Evolutionary conservation across 495 filamentous ascomycete species (phyloP).

Genomic region (Neurospora hispaniola): DNA sequence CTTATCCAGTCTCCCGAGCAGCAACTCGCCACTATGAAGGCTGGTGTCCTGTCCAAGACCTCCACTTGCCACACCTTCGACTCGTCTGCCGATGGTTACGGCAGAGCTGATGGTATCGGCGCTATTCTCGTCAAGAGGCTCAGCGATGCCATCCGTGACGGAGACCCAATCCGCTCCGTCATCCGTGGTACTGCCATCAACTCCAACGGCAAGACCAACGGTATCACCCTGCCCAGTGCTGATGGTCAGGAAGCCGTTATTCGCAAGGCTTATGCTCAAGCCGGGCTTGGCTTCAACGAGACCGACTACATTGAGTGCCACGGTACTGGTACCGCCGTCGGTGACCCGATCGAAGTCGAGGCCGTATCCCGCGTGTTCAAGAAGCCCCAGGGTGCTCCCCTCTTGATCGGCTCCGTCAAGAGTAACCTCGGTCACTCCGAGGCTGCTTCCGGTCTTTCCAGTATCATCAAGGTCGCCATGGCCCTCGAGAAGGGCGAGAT

Average conservation of each 20-base stretch:
- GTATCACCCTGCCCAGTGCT: slow-evolving; percentile 42
- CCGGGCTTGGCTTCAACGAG: slow-evolving; percentile 30
- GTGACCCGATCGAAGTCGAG: slow-evolving; percentile 27
- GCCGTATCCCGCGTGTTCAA: slow-evolving; percentile 17
- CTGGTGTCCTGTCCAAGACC: slow-evolving; percentile 27
- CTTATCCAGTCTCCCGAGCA: slow-evolving; percentile 38
- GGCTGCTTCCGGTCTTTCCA: slow-evolving; percentile 38
- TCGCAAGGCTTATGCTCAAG: slow-evolving; percentile 32
- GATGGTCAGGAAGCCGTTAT: slow-evolving; percentile 43
- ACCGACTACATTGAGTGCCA: slow-evolving; percentile 33
- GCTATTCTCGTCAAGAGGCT: slow-evolving; percentile 46
- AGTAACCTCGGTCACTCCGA: slow-evolving; percentile 49
- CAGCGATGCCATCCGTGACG: slow-evolving; percentile 34
- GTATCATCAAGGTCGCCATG: slow-evolving; percentile 41
- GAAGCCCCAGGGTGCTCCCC: slow-evolving; percentile 1
- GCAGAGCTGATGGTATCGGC: slow-evolving; percentile 46
- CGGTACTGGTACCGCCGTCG: slow-evolving; percentile 24
- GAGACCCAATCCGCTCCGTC: slow-evolving; percentile 46
- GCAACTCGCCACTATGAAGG: slow-evolving; percentile 20
- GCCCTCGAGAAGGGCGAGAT: slow-evolving; percentile 42
- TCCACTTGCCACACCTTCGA: slow-evolving; percentile 48
- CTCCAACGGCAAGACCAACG: slow-evolving; percentile 37
- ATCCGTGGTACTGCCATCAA: slow-evolving; percentile 46
- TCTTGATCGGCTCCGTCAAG: slow-evolving; percentile 37
- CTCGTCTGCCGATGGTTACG: slow-evolving; percentile 50